Conservation (phyloP, 192 early-diverging fungal species). For the Linnemannia elongata region DNA sequence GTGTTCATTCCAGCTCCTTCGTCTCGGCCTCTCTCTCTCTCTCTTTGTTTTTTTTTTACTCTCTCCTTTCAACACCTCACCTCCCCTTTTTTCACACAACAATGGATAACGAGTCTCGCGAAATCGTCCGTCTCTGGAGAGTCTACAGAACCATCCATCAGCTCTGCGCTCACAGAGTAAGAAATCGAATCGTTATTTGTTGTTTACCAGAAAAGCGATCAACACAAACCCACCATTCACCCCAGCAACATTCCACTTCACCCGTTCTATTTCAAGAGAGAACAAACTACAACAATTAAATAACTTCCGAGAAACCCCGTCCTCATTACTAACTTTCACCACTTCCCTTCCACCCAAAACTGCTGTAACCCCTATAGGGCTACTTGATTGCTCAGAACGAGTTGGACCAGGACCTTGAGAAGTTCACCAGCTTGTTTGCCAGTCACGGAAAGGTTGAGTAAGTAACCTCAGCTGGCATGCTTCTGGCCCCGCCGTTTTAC, state of each 20-base stretch:
- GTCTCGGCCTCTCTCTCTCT: background rate
- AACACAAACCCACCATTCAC: too few species aligned
- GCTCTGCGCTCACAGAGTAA: conserved; percentile 89
- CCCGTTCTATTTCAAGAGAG: too few species aligned
- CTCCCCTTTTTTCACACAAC: conserved; percentile 7
- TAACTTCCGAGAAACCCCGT: too few species aligned
- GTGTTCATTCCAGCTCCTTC: background rate
- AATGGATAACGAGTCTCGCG: conserved; percentile 63
- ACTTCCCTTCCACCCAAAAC: background rate
- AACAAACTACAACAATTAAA: background rate
- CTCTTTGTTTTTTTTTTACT: background rate
- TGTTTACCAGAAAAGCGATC: background rate
- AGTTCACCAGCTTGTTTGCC: conserved; percentile 79
- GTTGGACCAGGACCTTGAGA: conserved; percentile 85
- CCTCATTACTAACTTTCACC: background rate
- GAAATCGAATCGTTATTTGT: background rate
- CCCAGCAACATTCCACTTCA: too few species aligned
- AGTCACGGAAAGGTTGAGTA: conserved; percentile 84
- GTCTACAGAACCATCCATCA: conserved; percentile 92
- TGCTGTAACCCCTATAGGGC: conserved; percentile 67
- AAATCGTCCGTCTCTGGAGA: conserved; percentile 82
- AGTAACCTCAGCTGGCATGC: conserved; percentile 10
- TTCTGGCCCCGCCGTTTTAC: background rate
- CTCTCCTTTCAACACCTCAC: background rate
- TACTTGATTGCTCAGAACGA: conserved; percentile 86